Percentiles rank a stretch among this genome's conserved stretches.
Conservation (phyloP, 208 protist genomes). For the Leishmania major region DNA sequence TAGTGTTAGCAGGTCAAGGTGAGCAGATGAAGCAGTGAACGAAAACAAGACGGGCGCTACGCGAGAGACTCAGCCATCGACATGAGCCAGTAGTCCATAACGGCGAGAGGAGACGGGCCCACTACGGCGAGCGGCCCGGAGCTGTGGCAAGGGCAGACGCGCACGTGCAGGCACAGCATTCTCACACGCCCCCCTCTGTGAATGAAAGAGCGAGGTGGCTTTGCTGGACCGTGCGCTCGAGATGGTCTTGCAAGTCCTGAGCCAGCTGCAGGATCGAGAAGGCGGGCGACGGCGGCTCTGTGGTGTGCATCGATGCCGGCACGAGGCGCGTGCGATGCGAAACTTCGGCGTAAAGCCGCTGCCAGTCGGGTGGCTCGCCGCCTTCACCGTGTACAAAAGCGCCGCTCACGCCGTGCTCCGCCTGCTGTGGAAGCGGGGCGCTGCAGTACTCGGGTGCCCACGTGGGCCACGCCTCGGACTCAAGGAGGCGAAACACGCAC, state of each 20-base stretch:
- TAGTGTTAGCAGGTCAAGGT: background rate
- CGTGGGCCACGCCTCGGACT: slow-evolving; percentile 27
- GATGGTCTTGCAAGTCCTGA: slow-evolving; percentile 28
- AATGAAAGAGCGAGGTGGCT: background rate
- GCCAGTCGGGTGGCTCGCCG: background rate
- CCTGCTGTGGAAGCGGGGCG: background rate
- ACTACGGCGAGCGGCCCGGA: background rate
- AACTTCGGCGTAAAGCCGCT: slow-evolving; percentile 5
- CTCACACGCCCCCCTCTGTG: background rate
- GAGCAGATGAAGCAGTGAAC: background rate
- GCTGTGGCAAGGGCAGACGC: background rate
- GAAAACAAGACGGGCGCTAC: background rate
- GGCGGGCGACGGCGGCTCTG: background rate
- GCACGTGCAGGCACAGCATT: background rate
- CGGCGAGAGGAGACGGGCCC: background rate
- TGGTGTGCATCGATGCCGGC: background rate
- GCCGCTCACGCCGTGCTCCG: no score
- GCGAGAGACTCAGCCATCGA: background rate
- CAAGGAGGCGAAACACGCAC: slow-evolving; percentile 55
- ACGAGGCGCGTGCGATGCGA: slow-evolving; percentile 15
- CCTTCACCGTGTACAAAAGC: background rate
- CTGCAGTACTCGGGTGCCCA: slow-evolving; percentile 7
- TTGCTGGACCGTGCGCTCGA: slow-evolving; percentile 15
- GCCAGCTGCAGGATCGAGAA: slow-evolving; percentile 45
- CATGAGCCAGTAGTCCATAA: background rate